These are phyloP conservation scores for Cerrena zonata DNA, from an alignment of 1,284 basidiomycete species.

Conservation along the genomic window DNA sequence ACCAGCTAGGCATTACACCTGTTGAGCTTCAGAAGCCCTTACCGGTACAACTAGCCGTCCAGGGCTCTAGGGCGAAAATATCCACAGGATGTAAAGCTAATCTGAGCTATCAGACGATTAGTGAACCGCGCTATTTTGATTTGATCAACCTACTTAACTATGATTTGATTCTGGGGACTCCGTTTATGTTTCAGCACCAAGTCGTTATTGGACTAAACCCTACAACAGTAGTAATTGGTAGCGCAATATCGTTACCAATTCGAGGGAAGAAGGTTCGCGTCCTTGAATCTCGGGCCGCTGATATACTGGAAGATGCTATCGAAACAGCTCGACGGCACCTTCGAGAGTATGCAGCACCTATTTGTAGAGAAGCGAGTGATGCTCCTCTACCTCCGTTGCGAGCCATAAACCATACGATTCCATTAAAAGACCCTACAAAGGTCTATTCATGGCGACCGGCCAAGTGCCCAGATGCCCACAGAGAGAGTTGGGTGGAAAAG, in stretches of 20 bases:
- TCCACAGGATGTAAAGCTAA: slow-evolving; percentile 17
- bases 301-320: slow-evolving; percentile 15
- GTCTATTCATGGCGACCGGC: slow-evolving; percentile 27
- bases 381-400: slow-evolving; percentile 29
- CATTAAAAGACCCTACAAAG: slow-evolving; percentile 29
- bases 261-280: slow-evolving; percentile 14
- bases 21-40: slow-evolving; percentile 24
- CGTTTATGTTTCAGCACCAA: slow-evolving; percentile 23
- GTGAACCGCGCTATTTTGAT: slow-evolving; percentile 24
- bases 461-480: slow-evolving; percentile 27
- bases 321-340: slow-evolving; percentile 14
- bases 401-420: slow-evolving; percentile 35
- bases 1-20: slow-evolving; percentile 24
- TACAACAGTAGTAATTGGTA: slow-evolving; percentile 17
- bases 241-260: slow-evolving; percentile 12
- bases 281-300: slow-evolving; percentile 14
- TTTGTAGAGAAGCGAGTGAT: slow-evolving; percentile 22
- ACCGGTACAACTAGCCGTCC: slow-evolving; percentile 25
- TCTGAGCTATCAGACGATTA: slow-evolving; percentile 27
- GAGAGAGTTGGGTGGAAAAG: slow-evolving; percentile 25
- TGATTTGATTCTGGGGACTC: slow-evolving; percentile 25
- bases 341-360: slow-evolving; percentile 16
- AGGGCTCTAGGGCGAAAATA: slow-evolving; percentile 28
- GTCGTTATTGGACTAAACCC: slow-evolving; percentile 21
- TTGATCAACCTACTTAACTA: slow-evolving; percentile 24